Percentiles rank a stretch among this genome's conserved stretches.
phyloP scores from a whole-genome alignment of 2,329 filamentous ascomycete species.

The Hymenoscyphus scutula region DNA sequence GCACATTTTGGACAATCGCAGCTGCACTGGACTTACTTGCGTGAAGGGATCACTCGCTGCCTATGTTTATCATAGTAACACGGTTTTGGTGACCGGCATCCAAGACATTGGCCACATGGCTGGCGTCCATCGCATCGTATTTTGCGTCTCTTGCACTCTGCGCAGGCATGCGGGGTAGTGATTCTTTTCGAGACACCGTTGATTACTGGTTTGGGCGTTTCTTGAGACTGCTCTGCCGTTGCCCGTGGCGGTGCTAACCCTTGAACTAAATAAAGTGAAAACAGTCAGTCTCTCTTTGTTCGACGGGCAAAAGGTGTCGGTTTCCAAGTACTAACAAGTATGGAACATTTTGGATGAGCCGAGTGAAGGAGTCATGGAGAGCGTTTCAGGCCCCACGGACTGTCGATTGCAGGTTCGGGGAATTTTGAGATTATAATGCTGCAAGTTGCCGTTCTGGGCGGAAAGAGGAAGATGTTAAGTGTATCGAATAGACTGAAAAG shows the following conservation, averaged over 20 bases:
- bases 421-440: conserved; percentile 13
- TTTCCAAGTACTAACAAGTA: conserved; percentile 33
- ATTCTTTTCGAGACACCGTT: conserved; percentile 48
- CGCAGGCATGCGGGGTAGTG: conserved; percentile 64
- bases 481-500: conserved; percentile 12
- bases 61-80: conserved; percentile 81
- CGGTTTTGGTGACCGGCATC: conserved; percentile 74
- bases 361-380: conserved; percentile 33
- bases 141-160: conserved; percentile 76
- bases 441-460: conserved; percentile 3
- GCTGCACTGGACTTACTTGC: conserved; percentile 60
- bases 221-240: conserved; percentile 29
- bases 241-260: conserved; percentile 33
- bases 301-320: not conserved
- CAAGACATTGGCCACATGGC: conserved; percentile 79
- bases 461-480: conserved; percentile 14
- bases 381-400: conserved; percentile 11
- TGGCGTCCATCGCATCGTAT: conserved; percentile 81
- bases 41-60: conserved; percentile 72
- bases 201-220: conserved; percentile 33
- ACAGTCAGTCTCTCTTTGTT: not conserved
- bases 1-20: conserved; percentile 3
- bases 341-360: conserved; percentile 35
- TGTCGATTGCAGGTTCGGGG: conserved; percentile 11
- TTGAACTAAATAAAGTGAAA: conserved; percentile 31